Conservation (phyloP, 192 early-diverging fungal species). For the Coemansia sp. region DNA sequence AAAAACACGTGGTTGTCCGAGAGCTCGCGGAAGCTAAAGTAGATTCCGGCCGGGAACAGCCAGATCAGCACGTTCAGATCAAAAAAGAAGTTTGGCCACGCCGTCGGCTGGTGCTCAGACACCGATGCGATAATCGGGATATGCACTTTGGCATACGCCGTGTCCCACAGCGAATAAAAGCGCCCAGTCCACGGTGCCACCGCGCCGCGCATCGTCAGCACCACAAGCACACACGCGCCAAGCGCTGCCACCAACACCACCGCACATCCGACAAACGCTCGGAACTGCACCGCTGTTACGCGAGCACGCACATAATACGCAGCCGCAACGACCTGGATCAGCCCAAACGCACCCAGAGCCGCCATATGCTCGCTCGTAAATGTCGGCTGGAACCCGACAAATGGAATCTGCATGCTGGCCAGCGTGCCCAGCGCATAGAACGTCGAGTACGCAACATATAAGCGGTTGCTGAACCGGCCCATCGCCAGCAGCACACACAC, state of each 20-base stretch:
- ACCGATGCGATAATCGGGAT: slow-evolving; percentile 99
- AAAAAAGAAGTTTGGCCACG: slow-evolving; percentile 99
- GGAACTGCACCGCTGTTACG: slow-evolving; percentile 83
- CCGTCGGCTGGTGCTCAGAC: slow-evolving; percentile 99
- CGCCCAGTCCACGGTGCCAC: slow-evolving; percentile 99
- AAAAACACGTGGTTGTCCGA: slow-evolving; percentile 97
- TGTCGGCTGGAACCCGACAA: slow-evolving; percentile 99
- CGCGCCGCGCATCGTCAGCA: slow-evolving; percentile 76
- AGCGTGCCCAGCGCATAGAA: slow-evolving; percentile 97
- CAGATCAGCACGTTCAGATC: slow-evolving; percentile 96
- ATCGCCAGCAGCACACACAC: slow-evolving; percentile 91
- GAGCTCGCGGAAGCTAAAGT: slow-evolving; percentile 94
- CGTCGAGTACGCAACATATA: slow-evolving; percentile 98
- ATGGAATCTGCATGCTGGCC: slow-evolving; percentile 98
- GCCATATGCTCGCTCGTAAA: slow-evolving; percentile 99
- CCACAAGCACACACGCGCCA: slow-evolving; percentile 63
- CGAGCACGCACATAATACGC: slow-evolving; percentile 77
- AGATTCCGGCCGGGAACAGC: slow-evolving; percentile 96
- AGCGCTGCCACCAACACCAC: slow-evolving; percentile 55
- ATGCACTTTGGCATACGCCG: slow-evolving; percentile 98
- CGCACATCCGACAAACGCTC: slow-evolving; percentile 69
- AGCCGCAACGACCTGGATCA: slow-evolving; percentile 95
- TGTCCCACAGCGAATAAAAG: slow-evolving; percentile 99
- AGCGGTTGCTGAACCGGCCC: slow-evolving; percentile 89
- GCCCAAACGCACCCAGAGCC: slow-evolving; percentile 93